Conservation (phyloP, 257 asterid genomes). For the Thymus mandschuricus region DNA sequence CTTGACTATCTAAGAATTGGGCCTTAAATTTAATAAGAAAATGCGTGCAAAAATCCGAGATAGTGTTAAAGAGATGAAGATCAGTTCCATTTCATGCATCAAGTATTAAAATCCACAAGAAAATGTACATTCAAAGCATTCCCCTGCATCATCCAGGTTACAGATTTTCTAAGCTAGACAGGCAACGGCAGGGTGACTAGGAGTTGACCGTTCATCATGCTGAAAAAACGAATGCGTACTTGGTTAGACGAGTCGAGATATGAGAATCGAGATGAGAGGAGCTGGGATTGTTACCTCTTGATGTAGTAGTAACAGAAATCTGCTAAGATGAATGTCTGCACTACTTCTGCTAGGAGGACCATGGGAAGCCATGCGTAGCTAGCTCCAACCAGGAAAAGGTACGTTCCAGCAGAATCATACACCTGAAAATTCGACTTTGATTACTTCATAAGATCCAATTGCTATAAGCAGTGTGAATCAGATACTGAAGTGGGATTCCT, state of each 20-base stretch:
- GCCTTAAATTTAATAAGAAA: neutral
- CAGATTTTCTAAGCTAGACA: constrained; percentile 38
- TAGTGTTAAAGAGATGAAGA: neutral
- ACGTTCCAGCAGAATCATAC: constrained; percentile 65
- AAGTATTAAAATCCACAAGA: constrained; percentile 15
- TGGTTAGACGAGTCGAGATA: neutral
- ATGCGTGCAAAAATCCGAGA: neutral
- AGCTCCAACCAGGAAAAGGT: constrained; percentile 57
- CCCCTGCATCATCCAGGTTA: neutral
- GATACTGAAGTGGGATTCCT: neutral
- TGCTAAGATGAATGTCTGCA: constrained; percentile 89
- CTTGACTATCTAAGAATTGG: too few species aligned
- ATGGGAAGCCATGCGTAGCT: constrained; percentile 77
- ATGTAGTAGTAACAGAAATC: constrained; percentile 91
- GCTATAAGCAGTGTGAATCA: neutral
- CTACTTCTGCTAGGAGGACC: constrained; percentile 68
- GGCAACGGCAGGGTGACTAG: constrained; percentile 57
- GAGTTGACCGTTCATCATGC: constrained; percentile 72
- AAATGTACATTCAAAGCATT: constrained; percentile 28
- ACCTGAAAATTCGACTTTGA: constrained; percentile 41
- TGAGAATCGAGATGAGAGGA: neutral
- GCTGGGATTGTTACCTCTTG: constrained; percentile 56
- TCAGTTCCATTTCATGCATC: constrained; percentile 14
- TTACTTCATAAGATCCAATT: too few species aligned
- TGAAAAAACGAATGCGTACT: constrained; percentile 44